These are phyloP conservation scores for Trifolium fragiferum DNA, from an alignment of 306 rosid genomes.

Conservation along the genomic window DNA sequence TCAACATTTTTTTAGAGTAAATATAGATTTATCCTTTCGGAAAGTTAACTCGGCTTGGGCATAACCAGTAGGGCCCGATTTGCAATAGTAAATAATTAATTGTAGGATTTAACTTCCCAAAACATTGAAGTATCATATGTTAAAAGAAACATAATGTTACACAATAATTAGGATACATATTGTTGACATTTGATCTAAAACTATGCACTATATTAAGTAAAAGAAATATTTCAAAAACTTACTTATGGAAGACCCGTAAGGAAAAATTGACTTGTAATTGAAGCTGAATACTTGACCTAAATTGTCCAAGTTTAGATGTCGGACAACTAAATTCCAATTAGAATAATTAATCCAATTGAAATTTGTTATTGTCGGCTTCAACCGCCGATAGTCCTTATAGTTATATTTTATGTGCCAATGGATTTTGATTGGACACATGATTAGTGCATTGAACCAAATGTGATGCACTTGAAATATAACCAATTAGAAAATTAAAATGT, in stretches of 20 bases:
- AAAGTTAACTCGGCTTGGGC: conserved; percentile 79
- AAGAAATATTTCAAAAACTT: conserved; percentile 38
- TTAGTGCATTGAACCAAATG: too few species aligned
- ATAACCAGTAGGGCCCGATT: conserved; percentile 76
- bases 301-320: not conserved
- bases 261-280: not conserved
- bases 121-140: conserved; percentile 89
- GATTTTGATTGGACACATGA: not conserved
- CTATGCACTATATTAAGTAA: not conserved
- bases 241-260: conserved; percentile 66
- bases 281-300: not conserved
- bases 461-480: too few species aligned
- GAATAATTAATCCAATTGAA: too few species aligned
- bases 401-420: not conserved
- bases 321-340: not conserved
- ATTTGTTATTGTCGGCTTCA: not conserved
- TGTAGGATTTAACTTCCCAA: conserved; percentile 85
- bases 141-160: too few species aligned
- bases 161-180: too few species aligned
- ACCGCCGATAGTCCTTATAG: not conserved
- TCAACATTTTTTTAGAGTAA: conserved; percentile 87
- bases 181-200: not conserved
- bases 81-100: conserved; percentile 82
- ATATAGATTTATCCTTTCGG: conserved; percentile 59
- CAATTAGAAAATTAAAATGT: too few species aligned